These are phyloP conservation scores for Ascodesmis nigricans DNA, from an alignment of 495 filamentous ascomycete genomes.

Conservation along the genomic window DNA sequence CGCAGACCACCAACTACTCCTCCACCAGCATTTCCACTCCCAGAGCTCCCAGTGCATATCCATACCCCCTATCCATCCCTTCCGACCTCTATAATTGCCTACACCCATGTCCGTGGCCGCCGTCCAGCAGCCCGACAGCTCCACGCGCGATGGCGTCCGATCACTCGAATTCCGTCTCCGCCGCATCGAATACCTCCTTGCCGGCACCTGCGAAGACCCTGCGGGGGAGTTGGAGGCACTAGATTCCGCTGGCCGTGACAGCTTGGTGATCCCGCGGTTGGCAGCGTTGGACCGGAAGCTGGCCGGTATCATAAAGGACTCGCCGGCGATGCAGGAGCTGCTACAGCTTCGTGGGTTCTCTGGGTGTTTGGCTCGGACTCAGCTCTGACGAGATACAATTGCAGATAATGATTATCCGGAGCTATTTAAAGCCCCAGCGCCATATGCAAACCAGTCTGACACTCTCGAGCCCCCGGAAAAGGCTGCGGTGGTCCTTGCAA, in stretches of 20 bases:
- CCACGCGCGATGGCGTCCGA: no score
- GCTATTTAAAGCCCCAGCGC: constrained; percentile 2
- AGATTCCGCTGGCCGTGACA: constrained; percentile 8
- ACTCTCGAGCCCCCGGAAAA: constrained; percentile 27
- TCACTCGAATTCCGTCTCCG: constrained; percentile 15
- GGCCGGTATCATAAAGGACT: neutral
- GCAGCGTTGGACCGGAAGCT: constrained; percentile 11
- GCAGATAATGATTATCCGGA: constrained; percentile 6
- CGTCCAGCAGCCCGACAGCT: no score
- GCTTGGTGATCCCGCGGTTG: constrained; percentile 9
- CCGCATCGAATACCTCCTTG: constrained; percentile 14
- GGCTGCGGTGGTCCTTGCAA: constrained; percentile 43
- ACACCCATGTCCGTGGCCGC: no score
- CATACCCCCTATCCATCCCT: no score
- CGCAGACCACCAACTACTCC: no score
- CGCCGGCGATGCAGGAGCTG: neutral
- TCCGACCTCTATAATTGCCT: no score
- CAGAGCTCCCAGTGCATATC: no score
- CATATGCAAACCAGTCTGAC: constrained; percentile 1
- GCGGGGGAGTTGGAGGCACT: constrained; percentile 10
- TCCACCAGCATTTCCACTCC: no score
- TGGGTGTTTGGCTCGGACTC: no score
- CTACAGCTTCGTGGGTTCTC: neutral
- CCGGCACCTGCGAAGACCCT: constrained; percentile 13
- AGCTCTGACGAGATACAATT: neutral